Evolutionary conservation across 169 alveolate species (phyloP).

Genomic region (Plasmodium blacklocki): DNA sequence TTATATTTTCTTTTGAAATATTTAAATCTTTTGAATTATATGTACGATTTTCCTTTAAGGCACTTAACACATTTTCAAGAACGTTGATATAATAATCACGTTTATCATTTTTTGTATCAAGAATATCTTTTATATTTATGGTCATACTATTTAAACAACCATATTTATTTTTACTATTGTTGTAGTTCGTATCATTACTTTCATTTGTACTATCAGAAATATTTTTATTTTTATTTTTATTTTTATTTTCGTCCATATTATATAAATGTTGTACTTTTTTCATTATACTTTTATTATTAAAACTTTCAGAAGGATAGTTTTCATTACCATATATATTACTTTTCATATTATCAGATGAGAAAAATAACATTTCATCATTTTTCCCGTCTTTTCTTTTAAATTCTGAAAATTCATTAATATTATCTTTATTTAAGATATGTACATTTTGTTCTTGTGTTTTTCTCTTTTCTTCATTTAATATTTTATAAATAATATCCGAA

Average conservation of each 20-base stretch:
- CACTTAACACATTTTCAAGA: constrained; percentile 38
- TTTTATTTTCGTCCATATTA: background rate
- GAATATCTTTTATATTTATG: constrained; percentile 38
- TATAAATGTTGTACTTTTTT: too few species aligned
- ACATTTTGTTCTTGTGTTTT: background rate
- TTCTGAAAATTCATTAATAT: too few species aligned
- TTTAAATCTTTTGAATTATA: constrained; percentile 1
- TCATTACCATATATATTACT: too few species aligned
- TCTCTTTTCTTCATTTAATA: background rate
- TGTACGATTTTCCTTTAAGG: constrained; percentile 44
- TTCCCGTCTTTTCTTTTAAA: too few species aligned
- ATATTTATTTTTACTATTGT: background rate
- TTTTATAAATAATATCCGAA: too few species aligned
- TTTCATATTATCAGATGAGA: too few species aligned
- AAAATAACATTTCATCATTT: too few species aligned
- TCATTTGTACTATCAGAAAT: background rate
- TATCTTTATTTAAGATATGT: too few species aligned
- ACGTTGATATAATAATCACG: constrained; percentile 54
- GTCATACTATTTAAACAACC: constrained; percentile 9
- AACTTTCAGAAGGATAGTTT: too few species aligned
- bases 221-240: background rate
- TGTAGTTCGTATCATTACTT: background rate
- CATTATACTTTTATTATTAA: too few species aligned
- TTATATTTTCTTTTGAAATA: constrained; percentile 4
- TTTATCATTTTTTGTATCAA: constrained; percentile 40